Evolutionary conservation across 176 grass and related monocot genomes (phyloP).

Genomic region (Melocanna baccifera): DNA sequence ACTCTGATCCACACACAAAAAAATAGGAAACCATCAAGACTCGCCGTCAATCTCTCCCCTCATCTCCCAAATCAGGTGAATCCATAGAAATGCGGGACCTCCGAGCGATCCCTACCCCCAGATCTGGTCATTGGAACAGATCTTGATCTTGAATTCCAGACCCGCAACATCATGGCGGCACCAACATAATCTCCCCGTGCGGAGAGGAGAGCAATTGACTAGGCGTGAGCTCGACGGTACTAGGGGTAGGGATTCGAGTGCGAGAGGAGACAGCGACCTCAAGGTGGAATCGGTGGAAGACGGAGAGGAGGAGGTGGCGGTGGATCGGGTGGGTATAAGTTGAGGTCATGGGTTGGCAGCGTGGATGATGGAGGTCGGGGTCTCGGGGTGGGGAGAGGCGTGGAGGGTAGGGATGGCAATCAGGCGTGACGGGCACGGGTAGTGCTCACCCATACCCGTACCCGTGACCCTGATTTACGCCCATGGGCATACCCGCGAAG

Average conservation of each 20-base stretch:
- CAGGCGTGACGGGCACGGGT: no score
- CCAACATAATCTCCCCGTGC: neutral
- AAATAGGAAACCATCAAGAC: neutral
- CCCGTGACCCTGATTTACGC: no score
- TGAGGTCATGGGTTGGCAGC: no score
- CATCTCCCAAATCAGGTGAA: neutral
- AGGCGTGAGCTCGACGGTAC: neutral
- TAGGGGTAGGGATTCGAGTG: no score
- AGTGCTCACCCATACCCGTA: no score
- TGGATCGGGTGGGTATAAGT: no score
- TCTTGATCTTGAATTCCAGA: neutral
- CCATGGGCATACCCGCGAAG: no score
- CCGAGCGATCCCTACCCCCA: neutral
- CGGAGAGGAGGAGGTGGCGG: slow-evolving; percentile 13
- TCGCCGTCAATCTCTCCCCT: neutral
- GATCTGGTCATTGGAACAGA: slow-evolving; percentile 13
- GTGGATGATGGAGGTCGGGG: no score
- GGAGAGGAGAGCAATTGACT: neutral
- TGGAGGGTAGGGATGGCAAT: no score
- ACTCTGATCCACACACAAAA: neutral
- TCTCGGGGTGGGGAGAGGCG: no score
- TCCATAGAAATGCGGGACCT: neutral
- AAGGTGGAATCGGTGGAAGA: slow-evolving; percentile 27
- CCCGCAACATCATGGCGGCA: neutral
- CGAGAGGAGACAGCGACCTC: slow-evolving; percentile 29